Evolutionary conservation across 352 stramenopile species (phyloP), one percentile per base, ranked within the genome.

Genomic region (Pythium folliculosum): DNA sequence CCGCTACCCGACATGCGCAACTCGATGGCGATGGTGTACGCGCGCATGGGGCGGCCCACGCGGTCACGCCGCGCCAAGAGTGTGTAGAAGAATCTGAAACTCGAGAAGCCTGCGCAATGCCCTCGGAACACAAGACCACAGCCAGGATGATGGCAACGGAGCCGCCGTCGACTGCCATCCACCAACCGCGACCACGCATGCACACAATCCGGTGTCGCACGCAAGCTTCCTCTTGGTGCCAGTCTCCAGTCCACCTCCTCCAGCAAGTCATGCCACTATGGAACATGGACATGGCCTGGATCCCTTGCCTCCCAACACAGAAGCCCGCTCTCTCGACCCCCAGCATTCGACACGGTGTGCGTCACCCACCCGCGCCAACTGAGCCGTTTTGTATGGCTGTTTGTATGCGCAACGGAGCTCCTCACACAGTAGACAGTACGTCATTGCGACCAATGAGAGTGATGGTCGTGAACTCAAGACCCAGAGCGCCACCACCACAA

Each of bases 1-100:
- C 22, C 44, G 22, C 40, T 73, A 23, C 67, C 67, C 30, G 60
- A 69, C 56, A 73, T 73, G 60, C 67, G 60, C 58, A 51, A 56
- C 53, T 72, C 66, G 32, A 59, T 68, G 52, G 66, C 66, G 16
- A 50, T 17, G 7, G 27, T 72, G 3, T 68, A 68, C 52, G 54
- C 59, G n/a, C 58, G 54, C 16, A 56, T 68, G 59, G 66, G 51
- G 1, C 59, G 66, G 6, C 58, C 58, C 52, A 61, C 62, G 30
- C 62, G 62, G 10, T 61, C 48, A 32, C 48, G 64, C 19, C 64
- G 64, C 35, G 57, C 64, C 27, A 21, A 6, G 17, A 70, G 64
- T 49, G 57, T 62, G 47, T 70, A 63, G 53, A 32, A 32, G 27
- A 32, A 32, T 32, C 5, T 32, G 27, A 32, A 32, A 32, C 27